A percentile compares a stretch with the other conserved stretches of the same genome.
phyloP scores from a whole-genome alignment of 129 eudicot genomes.

The Helichrysum umbraculigerum region DNA sequence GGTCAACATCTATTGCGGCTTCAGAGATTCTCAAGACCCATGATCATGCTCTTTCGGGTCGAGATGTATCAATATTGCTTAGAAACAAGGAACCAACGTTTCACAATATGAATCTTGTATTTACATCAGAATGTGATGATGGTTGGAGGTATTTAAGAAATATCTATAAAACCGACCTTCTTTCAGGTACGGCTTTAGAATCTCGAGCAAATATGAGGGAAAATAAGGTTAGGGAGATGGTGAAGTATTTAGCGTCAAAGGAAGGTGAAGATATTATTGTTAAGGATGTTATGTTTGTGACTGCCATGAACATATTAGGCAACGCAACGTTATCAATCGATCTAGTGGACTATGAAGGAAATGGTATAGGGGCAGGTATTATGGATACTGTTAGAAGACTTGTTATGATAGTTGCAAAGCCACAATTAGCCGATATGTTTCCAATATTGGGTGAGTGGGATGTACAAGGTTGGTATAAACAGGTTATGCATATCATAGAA shows the following conservation, averaged over 20 bases:
- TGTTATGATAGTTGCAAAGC: conserved; percentile 1
- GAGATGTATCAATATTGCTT: conserved; percentile 25
- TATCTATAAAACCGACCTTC: conserved; percentile 33
- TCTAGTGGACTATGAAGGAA: conserved; percentile 32
- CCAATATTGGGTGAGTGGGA: conserved; percentile 39
- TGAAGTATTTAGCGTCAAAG: conserved; percentile 24
- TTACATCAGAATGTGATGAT: conserved; percentile 21
- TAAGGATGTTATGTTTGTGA: conserved; percentile 25
- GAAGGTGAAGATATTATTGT: conserved; percentile 29
- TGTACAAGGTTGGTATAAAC: conserved; percentile 30
- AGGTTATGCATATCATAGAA: conserved; percentile 11
- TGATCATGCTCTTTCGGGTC: conserved; percentile 33
- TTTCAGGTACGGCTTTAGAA: conserved; percentile 34
- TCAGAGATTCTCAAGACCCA: conserved; percentile 45
- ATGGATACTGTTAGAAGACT: conserved; percentile 26
- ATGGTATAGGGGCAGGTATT: conserved; percentile 6
- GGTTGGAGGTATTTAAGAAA: conserved; percentile 29
- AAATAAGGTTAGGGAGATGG: conserved; percentile 21
- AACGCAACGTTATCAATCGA: conserved; percentile 33
- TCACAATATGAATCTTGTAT: conserved; percentile 14
- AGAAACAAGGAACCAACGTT: conserved; percentile 12
- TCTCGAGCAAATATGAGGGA: conserved; percentile 24
- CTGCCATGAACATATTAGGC: conserved; percentile 35
- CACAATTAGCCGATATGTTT: conserved; percentile 36
- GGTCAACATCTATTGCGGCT: conserved; percentile 42